These are phyloP conservation scores for Leucoagaricus sp. DNA, from an alignment of 1,284 basidiomycete genomes.

Conservation along the genomic window DNA sequence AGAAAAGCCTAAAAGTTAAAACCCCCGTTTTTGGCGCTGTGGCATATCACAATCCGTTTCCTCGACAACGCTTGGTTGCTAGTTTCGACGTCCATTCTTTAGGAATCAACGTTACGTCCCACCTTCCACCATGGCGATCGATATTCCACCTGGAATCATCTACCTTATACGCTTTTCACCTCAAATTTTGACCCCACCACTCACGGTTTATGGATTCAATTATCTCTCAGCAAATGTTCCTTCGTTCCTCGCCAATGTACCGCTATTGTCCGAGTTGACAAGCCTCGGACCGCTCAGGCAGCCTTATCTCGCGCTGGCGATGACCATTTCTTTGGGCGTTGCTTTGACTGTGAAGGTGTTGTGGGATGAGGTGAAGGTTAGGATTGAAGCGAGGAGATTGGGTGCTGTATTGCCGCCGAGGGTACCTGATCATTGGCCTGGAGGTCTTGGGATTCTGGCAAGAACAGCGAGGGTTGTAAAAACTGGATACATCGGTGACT, in stretches of 20 bases:
- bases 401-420: constrained; percentile 24
- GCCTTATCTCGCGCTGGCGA: constrained; percentile 14
- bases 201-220: constrained; percentile 17
- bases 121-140: background rate
- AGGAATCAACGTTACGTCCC: background rate
- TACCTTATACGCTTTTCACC: constrained; percentile 23
- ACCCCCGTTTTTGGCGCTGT: background rate
- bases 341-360: constrained; percentile 18
- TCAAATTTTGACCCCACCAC: constrained; percentile 20
- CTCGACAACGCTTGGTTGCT: background rate
- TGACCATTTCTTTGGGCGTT: constrained; percentile 20
- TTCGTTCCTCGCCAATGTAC: background rate
- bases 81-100: background rate
- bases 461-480: background rate
- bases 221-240: constrained; percentile 1
- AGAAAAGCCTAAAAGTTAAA: background rate
- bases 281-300: constrained; percentile 7
- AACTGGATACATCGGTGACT: constrained; percentile 15
- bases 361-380: constrained; percentile 17
- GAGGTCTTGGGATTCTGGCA: constrained; percentile 16
- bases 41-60: background rate
- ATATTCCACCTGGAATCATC: constrained; percentile 24
- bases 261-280: background rate
- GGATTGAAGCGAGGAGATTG: constrained; percentile 18
- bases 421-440: constrained; percentile 19